Percentiles rank a stretch among this genome's conserved stretches.
Conservation (phyloP, 2,329 filamentous ascomycete species). For the Diplodia intermedia region DNA sequence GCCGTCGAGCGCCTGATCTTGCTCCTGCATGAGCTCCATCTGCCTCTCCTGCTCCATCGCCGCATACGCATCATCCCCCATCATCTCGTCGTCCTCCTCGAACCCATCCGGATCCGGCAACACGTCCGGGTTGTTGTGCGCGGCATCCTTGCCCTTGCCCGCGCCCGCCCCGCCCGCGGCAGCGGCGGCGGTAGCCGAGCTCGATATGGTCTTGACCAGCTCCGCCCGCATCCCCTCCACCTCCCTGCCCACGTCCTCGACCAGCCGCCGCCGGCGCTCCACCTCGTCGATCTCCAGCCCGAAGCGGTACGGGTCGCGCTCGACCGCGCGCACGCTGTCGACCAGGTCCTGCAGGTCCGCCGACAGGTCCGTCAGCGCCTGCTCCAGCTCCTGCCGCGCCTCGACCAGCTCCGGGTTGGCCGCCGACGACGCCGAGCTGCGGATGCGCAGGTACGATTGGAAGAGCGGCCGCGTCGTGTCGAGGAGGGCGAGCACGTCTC, state of each 20-base stretch:
- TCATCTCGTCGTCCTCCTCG: constrained; percentile 41
- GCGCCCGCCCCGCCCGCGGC: constrained; percentile 42
- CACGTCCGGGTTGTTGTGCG: constrained; percentile 43
- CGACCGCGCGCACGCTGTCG: constrained; percentile 84
- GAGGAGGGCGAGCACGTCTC: constrained; percentile 87
- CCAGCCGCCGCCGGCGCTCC: constrained; percentile 76
- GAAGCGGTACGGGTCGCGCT: constrained; percentile 85
- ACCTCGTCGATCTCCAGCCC: constrained; percentile 86
- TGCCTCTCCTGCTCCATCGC: constrained; percentile 81
- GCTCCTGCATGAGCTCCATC: constrained; percentile 88
- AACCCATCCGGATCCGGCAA: constrained; percentile 45
- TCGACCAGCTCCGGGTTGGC: constrained; percentile 73
- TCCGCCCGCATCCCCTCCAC: constrained; percentile 89
- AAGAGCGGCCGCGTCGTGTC: constrained; percentile 84
- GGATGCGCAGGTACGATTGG: constrained; percentile 93
- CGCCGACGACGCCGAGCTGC: constrained; percentile 75
- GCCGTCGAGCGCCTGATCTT: constrained; percentile 90
- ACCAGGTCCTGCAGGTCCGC: constrained; percentile 89
- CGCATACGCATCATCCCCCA: constrained; percentile 39
- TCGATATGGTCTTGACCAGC: constrained; percentile 63
- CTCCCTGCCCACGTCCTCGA: constrained; percentile 88
- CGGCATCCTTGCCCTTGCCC: constrained; percentile 46
- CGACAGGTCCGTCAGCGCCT: constrained; percentile 73
- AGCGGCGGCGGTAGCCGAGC: constrained; percentile 33
- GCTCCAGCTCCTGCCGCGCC: constrained; percentile 76